Evolutionary conservation across 495 filamentous ascomycete species (phyloP).

Genomic region (Bathelium albidoporum): DNA sequence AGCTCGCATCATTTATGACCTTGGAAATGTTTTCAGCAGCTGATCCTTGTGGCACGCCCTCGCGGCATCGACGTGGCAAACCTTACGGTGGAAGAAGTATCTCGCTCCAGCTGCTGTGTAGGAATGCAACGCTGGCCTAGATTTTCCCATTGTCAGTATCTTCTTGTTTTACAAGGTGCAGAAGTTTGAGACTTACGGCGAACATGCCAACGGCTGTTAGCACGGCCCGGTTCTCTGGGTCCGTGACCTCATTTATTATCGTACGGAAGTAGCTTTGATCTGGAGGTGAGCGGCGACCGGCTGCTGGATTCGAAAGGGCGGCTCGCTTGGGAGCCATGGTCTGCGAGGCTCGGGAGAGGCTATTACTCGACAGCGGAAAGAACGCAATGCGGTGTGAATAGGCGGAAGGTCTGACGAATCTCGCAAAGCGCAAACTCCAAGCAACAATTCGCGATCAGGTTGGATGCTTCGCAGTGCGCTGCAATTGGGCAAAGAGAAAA

Average conservation of each 20-base stretch:
- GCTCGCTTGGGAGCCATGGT: conserved; percentile 20
- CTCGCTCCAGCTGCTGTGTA: conserved; percentile 65
- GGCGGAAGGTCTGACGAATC: neutral
- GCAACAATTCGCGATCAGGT: too few relatives aligned
- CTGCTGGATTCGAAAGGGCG: conserved; percentile 10
- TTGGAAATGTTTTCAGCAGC: too few relatives aligned
- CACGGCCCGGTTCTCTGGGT: conserved; percentile 27
- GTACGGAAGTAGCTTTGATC: conserved; percentile 19
- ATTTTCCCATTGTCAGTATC: neutral
- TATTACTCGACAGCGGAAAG: neutral
- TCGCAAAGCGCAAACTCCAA: too few relatives aligned
- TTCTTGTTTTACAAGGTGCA: neutral
- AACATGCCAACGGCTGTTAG: conserved; percentile 32
- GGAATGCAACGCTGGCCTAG: conserved; percentile 62
- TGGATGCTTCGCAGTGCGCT: too few relatives aligned
- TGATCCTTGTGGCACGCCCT: too few relatives aligned
- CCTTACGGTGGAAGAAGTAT: conserved; percentile 63
- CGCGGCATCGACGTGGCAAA: too few relatives aligned
- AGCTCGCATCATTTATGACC: too few relatives aligned
- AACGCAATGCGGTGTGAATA: neutral
- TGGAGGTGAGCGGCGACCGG: conserved; percentile 13
- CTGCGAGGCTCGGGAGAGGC: neutral
- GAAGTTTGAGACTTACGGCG: conserved; percentile 21
- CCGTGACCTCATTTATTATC: conserved; percentile 18
- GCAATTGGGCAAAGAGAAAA: too few relatives aligned